phyloP scores from a whole-genome alignment of 2,329 filamentous ascomycete genomes.

The Orbilia quercus region DNA sequence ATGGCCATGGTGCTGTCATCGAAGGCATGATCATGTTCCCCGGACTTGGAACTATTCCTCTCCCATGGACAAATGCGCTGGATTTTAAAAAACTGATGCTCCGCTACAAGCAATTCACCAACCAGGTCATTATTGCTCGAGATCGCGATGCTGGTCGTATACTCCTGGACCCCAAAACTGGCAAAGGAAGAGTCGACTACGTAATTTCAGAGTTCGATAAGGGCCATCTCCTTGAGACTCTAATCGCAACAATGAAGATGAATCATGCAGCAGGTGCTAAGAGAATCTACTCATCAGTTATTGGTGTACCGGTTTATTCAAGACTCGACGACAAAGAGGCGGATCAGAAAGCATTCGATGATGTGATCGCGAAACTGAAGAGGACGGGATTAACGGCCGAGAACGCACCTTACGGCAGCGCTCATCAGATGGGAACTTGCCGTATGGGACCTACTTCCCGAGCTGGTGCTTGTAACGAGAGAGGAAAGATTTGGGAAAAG shows the following conservation, averaged over 20 bases:
- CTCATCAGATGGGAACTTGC: conserved; percentile 84
- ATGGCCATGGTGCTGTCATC: conserved; percentile 84
- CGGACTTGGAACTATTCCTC: conserved; percentile 70
- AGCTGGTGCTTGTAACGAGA: conserved; percentile 71
- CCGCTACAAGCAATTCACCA: conserved; percentile 75
- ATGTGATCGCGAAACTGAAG: conserved; percentile 29
- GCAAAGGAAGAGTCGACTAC: conserved; percentile 76
- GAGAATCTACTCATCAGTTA: conserved; percentile 78
- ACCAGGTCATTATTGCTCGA: conserved; percentile 78
- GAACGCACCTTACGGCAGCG: conserved; percentile 71
- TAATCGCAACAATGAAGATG: conserved; percentile 78
- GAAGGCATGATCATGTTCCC: conserved; percentile 82
- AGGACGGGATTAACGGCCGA: conserved; percentile 64
- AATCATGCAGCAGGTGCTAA: conserved; percentile 80
- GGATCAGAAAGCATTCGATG: conserved; percentile 46
- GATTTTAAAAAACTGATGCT: conserved; percentile 78
- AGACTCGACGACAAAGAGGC: conserved; percentile 58
- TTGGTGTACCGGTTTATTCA: conserved; percentile 73
- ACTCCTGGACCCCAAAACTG: conserved; percentile 76
- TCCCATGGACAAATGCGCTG: conserved; percentile 75
- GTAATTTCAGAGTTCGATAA: conserved; percentile 77
- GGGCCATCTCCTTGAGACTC: conserved; percentile 75
- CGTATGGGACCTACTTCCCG: conserved; percentile 72
- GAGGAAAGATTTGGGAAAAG: conserved; percentile 74
- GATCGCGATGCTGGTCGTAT: conserved; percentile 82